Base-by-base conservation (phyloP, 176 grass and related monocot species). In the Avena atlantica region DNA sequence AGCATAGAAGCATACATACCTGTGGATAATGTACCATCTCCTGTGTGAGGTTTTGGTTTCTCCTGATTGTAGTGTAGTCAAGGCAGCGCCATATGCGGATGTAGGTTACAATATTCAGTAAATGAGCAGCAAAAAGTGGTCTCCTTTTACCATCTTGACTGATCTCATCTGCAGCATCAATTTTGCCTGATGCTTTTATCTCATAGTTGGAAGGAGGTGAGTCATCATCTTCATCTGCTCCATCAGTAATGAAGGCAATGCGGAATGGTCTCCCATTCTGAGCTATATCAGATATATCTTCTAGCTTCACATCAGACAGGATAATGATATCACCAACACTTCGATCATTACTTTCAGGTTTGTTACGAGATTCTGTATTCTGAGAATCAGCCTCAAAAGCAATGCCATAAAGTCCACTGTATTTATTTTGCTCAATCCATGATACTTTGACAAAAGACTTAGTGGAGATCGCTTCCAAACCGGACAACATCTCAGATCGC, bases 31-130 rank as follows among this genome's bases (percentile, higher is more conserved):
- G 51, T 11, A 83, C 40, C 52, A 87, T 74, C 79, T 78, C 74
- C 2, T 74, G 62, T 76, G 88, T 47, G 78, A 91, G 76, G 56
- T 71, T 23, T 25, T 15, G 60, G 55, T 89, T 88, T 91, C 70
- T 79, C 25, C 4, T 52, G 16, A 15, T 7, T 82, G 83, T 40
- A 23, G 58, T 23, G 60, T 81, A 61, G 42, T 87, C 67, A 75
- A 95, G 78, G 64, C 88, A 87, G 45, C 72, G 88, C 87, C 86
- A 91, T 25, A 93, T 88, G 55, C 84, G 86, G 53, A 55, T 77
- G 50, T 89, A 90, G 9, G 91, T 93, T 24, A 86, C 84, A 8
- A 85, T 81, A 86, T 96, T 96, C 42, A 96, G 25, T 42, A 96
- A 74, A 85, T 81, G 78, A 74, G 86, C 49, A 71, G 85, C 91